phyloP scores from a whole-genome alignment of 2,329 filamentous ascomycete genomes.

The Botryotinia convoluta region DNA sequence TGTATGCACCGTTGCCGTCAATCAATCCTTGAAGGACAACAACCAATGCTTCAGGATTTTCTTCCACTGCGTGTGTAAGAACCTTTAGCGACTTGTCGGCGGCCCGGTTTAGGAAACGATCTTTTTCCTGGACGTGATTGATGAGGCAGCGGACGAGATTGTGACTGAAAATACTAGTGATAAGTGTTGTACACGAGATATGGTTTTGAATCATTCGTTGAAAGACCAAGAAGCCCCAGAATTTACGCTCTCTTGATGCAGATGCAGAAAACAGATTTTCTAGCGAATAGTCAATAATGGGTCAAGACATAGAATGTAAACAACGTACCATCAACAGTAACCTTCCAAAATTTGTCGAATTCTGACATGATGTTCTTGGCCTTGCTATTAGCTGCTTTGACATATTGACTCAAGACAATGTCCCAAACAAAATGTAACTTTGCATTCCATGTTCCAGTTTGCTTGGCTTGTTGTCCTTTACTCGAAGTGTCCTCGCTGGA shows the following conservation, averaged over 20 bases:
- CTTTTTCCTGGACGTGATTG: constrained; percentile 75
- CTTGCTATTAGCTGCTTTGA: constrained; percentile 37
- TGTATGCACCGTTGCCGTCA: constrained; percentile 65
- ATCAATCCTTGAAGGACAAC: constrained; percentile 67
- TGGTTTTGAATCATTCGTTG: constrained; percentile 65
- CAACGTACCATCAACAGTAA: constrained; percentile 78
- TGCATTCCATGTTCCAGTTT: constrained; percentile 72
- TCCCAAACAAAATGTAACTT: constrained; percentile 89
- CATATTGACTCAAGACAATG: constrained; percentile 61
- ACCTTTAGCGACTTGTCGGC: constrained; percentile 73
- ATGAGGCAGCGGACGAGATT: constrained; percentile 80
- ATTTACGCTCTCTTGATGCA: constrained; percentile 85
- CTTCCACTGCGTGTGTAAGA: constrained; percentile 63
- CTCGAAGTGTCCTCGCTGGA: constrained; percentile 51
- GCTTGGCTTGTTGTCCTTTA: constrained; percentile 41
- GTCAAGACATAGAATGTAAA: background rate
- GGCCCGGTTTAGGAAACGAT: constrained; percentile 76
- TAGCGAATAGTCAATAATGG: constrained; percentile 39
- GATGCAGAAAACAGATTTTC: constrained; percentile 79
- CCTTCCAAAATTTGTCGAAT: constrained; percentile 80
- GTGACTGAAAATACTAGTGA: constrained; percentile 68
- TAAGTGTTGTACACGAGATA: constrained; percentile 49
- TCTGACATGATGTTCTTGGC: constrained; percentile 38
- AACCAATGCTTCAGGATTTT: constrained; percentile 57
- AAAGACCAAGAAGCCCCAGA: constrained; percentile 86